Evolutionary conservation across 495 filamentous ascomycete species (phyloP).

Genomic region (Daldinia concentrica): DNA sequence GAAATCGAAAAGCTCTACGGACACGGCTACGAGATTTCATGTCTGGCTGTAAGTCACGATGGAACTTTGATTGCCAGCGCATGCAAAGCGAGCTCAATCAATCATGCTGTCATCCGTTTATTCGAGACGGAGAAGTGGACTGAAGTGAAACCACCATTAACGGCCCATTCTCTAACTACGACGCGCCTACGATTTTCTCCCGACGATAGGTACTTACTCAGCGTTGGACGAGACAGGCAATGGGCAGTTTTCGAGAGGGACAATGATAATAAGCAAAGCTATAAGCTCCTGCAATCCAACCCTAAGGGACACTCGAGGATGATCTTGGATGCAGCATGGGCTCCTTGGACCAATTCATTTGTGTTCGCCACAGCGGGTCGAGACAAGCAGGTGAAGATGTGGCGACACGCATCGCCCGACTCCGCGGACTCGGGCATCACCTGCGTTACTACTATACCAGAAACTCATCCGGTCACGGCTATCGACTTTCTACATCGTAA

Average conservation of each 20-base stretch:
- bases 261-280: conserved; percentile 51
- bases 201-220: conserved; percentile 78
- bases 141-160: conserved; percentile 82
- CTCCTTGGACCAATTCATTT: conserved; percentile 54
- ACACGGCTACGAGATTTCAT: conserved; percentile 97
- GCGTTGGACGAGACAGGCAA: conserved; percentile 89
- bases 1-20: conserved; percentile 97
- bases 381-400: conserved; percentile 86
- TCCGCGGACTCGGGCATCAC: conserved; percentile 44
- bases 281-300: conserved; percentile 67
- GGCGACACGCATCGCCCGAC: conserved; percentile 56
- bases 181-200: conserved; percentile 79
- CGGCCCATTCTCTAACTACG: conserved; percentile 84
- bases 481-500: conserved; percentile 68
- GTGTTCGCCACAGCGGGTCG: conserved; percentile 88
- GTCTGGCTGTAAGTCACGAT: conserved; percentile 81
- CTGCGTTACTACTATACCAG: conserved; percentile 63
- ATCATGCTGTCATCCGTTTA: conserved; percentile 92
- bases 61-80: conserved; percentile 85
- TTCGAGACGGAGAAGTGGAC: conserved; percentile 89
- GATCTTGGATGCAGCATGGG: conserved; percentile 88
- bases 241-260: conserved; percentile 79
- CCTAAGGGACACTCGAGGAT: conserved; percentile 89
- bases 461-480: conserved; percentile 74
- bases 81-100: conserved; percentile 88